These are phyloP conservation scores for Candida glucosophila DNA, from an alignment of 1,139 yeast species.

Conservation along the genomic window DNA sequence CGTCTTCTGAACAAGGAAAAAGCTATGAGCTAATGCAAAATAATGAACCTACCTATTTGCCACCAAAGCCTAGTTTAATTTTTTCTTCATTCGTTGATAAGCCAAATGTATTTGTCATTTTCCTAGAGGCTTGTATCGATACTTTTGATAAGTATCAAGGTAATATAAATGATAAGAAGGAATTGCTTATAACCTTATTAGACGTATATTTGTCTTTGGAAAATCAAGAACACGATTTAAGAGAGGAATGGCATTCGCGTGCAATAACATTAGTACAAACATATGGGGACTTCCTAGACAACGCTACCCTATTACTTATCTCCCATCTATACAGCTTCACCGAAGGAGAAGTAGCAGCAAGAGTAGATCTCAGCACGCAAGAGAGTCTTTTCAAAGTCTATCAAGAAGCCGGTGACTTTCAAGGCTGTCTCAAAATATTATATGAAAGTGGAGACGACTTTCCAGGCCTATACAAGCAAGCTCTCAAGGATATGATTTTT, in stretches of 20 bases:
- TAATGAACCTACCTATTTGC: constrained; percentile 67
- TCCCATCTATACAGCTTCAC: constrained; percentile 57
- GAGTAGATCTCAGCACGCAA: constrained; percentile 41
- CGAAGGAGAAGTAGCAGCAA: constrained; percentile 34
- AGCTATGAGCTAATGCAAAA: constrained; percentile 2
- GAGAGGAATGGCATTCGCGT: constrained; percentile 52
- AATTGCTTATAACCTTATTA: constrained; percentile 66
- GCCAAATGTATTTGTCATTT: constrained; percentile 86
- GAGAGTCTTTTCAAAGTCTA: constrained; percentile 61
- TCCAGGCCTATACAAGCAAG: constrained; percentile 58
- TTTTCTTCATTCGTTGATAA: constrained; percentile 80
- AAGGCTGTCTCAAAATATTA: constrained; percentile 48
- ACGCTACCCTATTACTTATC: constrained; percentile 51
- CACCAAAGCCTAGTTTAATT: constrained; percentile 84
- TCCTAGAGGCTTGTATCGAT: constrained; percentile 84
- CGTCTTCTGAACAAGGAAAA: neutral
- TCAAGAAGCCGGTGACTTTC: constrained; percentile 49
- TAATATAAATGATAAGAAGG: constrained; percentile 57
- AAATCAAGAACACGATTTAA: constrained; percentile 19
- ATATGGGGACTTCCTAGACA: constrained; percentile 41
- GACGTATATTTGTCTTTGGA: constrained; percentile 73
- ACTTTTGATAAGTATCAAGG: constrained; percentile 75
- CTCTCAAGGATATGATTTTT: constrained; percentile 57
- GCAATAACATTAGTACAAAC: constrained; percentile 46
- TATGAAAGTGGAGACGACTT: constrained; percentile 53